Conservation (phyloP, 345 rosid genomes). For the Abelmoschus esculentus region DNA sequence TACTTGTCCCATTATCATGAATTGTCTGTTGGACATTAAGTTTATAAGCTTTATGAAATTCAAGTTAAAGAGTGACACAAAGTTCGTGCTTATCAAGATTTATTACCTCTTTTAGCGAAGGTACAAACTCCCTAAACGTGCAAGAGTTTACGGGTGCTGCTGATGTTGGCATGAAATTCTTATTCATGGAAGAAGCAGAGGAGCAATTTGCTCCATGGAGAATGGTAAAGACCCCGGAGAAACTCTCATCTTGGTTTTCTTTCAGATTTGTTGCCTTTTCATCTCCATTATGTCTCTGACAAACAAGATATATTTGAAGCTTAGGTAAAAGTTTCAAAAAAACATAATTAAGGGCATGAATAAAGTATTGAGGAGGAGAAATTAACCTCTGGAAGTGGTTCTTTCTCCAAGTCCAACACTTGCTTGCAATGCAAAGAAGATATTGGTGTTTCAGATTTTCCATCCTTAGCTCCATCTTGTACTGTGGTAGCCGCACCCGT, state of each 20-base stretch:
- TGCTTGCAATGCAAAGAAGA: slow-evolving; percentile 45
- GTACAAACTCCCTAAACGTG: slow-evolving; percentile 55
- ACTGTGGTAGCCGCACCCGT: slow-evolving; percentile 30
- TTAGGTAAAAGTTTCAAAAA: slow-evolving; percentile 1
- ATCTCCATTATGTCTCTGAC: slow-evolving; percentile 43
- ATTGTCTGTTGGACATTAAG: slow-evolving; percentile 35
- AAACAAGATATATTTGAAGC: slow-evolving; percentile 16
- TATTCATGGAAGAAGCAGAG: slow-evolving; percentile 47
- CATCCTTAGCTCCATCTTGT: slow-evolving; percentile 41
- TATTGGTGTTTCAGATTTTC: slow-evolving; percentile 32
- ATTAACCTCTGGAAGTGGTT: slow-evolving; percentile 53
- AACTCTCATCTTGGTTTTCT: slow-evolving; percentile 54
- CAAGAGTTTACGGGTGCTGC: slow-evolving; percentile 28
- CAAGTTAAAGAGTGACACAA: slow-evolving; percentile 24
- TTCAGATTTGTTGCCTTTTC: slow-evolving; percentile 34
- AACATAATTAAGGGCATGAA: not conserved
- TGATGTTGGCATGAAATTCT: slow-evolving; percentile 31
- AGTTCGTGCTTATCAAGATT: slow-evolving; percentile 21
- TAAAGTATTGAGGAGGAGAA: slow-evolving; percentile 7
- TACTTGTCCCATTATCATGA: slow-evolving; percentile 38
- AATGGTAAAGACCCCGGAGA: slow-evolving; percentile 53
- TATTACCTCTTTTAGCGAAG: slow-evolving; percentile 38
- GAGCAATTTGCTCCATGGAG: slow-evolving; percentile 43
- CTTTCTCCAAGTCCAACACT: slow-evolving; percentile 55
- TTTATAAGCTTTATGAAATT: slow-evolving; percentile 27